Percentiles rank a stretch among this genome's conserved stretches.
These are phyloP conservation scores for Tetrahymena thermophila DNA, from an alignment of 73 alveolate genomes.

Conservation along the genomic window DNA sequence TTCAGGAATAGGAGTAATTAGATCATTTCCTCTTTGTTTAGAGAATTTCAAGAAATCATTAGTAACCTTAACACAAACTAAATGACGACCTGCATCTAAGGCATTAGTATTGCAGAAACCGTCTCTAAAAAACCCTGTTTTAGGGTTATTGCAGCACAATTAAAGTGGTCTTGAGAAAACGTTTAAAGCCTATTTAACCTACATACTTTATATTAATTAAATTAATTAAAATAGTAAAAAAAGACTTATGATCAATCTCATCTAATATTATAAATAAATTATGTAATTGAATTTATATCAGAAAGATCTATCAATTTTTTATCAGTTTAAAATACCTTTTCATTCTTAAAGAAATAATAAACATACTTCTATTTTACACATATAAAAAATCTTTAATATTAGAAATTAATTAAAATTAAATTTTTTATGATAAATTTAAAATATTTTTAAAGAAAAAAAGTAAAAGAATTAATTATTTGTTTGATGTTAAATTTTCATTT, in stretches of 20 bases:
- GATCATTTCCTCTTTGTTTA: constrained; percentile 1
- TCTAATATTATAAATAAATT: background rate
- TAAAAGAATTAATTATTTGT: too few species aligned
- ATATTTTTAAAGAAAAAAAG: too few species aligned
- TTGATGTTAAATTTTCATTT: too few species aligned
- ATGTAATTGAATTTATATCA: background rate
- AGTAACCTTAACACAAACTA: background rate
- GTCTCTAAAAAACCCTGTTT: background rate
- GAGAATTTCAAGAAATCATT: constrained; percentile 3
- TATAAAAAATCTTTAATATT: too few species aligned
- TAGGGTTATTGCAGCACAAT: background rate
- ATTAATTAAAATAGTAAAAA: too few species aligned
- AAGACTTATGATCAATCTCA: background rate
- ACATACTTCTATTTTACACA: background rate
- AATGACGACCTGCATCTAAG: background rate
- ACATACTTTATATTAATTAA: background rate
- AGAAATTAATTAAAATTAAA: too few species aligned
- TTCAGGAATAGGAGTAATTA: background rate
- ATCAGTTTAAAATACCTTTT: background rate
- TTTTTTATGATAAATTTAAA: too few species aligned
- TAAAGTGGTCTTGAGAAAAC: background rate
- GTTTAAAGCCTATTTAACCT: background rate
- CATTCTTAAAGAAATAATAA: background rate
- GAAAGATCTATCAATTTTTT: background rate
- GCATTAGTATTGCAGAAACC: background rate